phyloP scores from a whole-genome alignment of 352 stramenopile genomes.

The Phytophthora agathidicida region DNA sequence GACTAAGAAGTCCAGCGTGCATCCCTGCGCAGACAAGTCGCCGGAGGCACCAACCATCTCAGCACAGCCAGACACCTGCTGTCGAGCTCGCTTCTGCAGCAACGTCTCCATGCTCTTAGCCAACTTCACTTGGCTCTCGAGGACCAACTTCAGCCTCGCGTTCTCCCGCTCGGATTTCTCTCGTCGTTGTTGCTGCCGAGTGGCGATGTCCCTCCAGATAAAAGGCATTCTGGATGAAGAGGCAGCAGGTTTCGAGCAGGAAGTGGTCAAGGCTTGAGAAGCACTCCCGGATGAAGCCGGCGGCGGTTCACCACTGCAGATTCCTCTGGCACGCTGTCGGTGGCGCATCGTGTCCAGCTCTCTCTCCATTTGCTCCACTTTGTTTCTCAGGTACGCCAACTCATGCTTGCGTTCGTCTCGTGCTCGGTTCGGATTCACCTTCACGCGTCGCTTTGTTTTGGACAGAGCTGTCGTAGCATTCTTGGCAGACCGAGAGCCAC shows the following conservation, averaged over 20 bases:
- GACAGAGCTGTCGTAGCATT: constrained; percentile 12
- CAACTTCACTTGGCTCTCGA: constrained; percentile 58
- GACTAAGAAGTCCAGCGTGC: constrained; percentile 32
- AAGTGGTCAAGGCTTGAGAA: constrained; percentile 2
- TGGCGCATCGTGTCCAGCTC: constrained; percentile 29
- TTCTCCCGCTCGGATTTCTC: constrained; percentile 57
- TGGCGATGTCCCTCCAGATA: constrained; percentile 55
- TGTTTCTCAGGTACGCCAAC: constrained; percentile 36
- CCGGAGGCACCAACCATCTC: constrained; percentile 21
- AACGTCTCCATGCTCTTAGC: constrained; percentile 55
- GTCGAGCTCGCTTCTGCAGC: constrained; percentile 44
- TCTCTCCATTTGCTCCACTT: constrained; percentile 42
- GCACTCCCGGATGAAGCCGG: not conserved
- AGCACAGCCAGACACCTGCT: constrained; percentile 35
- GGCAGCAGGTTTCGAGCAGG: not conserved
- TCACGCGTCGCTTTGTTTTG: constrained; percentile 33
- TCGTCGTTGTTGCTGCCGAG: constrained; percentile 46
- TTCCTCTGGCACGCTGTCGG: constrained; percentile 7
- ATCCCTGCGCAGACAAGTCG: constrained; percentile 23
- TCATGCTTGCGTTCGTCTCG: constrained; percentile 41
- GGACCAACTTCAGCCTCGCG: constrained; percentile 46
- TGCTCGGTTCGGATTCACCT: constrained; percentile 40
- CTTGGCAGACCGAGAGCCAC: constrained; percentile 4
- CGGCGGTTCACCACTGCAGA: constrained; percentile 10
- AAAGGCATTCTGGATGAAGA: constrained; percentile 14